Percentiles rank a stretch among this genome's conserved stretches.
These are phyloP conservation scores for Mycosphaerelloides madeirae DNA, from an alignment of 2,329 filamentous ascomycete genomes.

Conservation along the genomic window DNA sequence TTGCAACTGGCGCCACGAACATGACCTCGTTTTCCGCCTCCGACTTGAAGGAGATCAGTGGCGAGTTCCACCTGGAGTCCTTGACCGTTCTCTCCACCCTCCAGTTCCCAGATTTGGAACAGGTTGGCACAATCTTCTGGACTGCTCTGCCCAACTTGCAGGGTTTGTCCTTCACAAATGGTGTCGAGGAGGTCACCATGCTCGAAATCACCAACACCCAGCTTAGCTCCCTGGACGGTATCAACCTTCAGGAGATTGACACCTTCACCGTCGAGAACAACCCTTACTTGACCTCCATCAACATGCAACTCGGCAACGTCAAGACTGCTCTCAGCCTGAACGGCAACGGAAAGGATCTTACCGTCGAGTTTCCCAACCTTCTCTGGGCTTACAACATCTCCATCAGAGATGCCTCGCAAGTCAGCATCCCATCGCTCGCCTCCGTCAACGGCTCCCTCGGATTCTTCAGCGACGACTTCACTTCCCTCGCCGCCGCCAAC, in stretches of 20 bases:
- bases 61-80: conserved; percentile 64
- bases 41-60: conserved; percentile 61
- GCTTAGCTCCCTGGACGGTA: conserved; percentile 70
- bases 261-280: conserved; percentile 88
- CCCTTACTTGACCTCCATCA: conserved; percentile 68
- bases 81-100: conserved; percentile 66
- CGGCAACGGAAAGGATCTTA: conserved; percentile 71
- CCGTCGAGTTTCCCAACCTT: conserved; percentile 72
- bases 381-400: conserved; percentile 74
- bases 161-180: conserved; percentile 55
- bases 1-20: conserved; percentile 50
- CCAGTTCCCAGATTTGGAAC: conserved; percentile 59
- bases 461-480: conserved; percentile 75
- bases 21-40: conserved; percentile 60
- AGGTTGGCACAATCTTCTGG: conserved; percentile 65
- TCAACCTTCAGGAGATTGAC: conserved; percentile 70
- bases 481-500: conserved; percentile 60
- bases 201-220: conserved; percentile 83
- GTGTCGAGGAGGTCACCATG: conserved; percentile 62
- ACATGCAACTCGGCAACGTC: conserved; percentile 73
- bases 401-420: conserved; percentile 70
- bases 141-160: conserved; percentile 64
- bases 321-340: conserved; percentile 66
- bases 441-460: conserved; percentile 73
- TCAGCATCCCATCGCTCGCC: conserved; percentile 68